A percentile compares a stretch with the other conserved stretches of the same genome.
These are phyloP conservation scores for Edhazardia aedis DNA, from an alignment of 371 early-diverging fungal species.

Conservation along the genomic window DNA sequence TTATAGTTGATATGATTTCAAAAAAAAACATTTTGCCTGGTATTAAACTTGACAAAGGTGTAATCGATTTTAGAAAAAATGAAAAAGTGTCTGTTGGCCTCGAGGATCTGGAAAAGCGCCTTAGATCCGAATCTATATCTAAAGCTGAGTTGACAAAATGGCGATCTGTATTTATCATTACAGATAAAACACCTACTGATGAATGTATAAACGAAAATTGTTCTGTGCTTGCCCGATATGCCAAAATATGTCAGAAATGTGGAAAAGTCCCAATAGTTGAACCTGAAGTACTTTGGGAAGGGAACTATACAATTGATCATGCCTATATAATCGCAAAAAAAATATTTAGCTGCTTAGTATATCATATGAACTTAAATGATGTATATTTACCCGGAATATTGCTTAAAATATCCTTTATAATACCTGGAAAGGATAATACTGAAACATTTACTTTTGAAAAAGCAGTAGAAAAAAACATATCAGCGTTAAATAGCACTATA, in stretches of 20 bases:
- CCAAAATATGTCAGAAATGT: slow-evolving; percentile 36
- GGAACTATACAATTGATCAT: slow-evolving; percentile 22
- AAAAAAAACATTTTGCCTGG: slow-evolving; percentile 28
- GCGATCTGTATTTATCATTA: slow-evolving; percentile 40
- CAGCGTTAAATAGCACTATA: slow-evolving; percentile 25
- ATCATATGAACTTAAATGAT: slow-evolving; percentile 26
- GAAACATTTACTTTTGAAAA: slow-evolving; percentile 4
- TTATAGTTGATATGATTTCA: slow-evolving; percentile 12
- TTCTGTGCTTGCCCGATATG: slow-evolving; percentile 36
- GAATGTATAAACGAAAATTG: slow-evolving; percentile 39
- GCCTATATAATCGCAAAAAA: slow-evolving; percentile 17
- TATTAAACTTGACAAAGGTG: slow-evolving; percentile 45
- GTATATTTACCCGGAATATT: slow-evolving; percentile 43
- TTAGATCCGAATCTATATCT: slow-evolving; percentile 7
- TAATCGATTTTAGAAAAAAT: slow-evolving; percentile 24
- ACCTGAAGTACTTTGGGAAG: slow-evolving; percentile 45
- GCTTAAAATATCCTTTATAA: slow-evolving; percentile 42
- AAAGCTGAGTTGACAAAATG: slow-evolving; percentile 44
- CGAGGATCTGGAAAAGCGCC: slow-evolving; percentile 35
- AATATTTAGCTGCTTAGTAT: slow-evolving; percentile 32
- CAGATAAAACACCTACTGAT: slow-evolving; percentile 15
- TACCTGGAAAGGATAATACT: slow-evolving; percentile 19
- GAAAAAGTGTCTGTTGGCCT: slow-evolving; percentile 40
- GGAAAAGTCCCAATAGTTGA: slow-evolving; percentile 45
- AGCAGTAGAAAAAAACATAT: slow-evolving; percentile 22